Percentiles rank a stretch among this genome's conserved stretches.
Conservation (phyloP, 345 rosid species). For the Salix arbutifolia region DNA sequence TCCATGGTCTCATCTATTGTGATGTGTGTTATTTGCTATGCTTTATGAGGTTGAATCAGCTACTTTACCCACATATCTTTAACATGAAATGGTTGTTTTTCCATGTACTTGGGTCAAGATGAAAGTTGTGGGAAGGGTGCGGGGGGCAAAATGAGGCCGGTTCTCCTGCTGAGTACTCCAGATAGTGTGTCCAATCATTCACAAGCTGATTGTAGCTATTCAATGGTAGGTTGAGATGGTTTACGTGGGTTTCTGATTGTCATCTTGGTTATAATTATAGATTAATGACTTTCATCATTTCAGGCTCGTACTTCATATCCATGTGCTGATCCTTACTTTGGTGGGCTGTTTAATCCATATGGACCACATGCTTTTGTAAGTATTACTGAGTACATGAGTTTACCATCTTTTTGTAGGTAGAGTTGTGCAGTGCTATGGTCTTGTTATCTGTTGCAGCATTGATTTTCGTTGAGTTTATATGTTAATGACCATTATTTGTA, state of each 20-base stretch:
- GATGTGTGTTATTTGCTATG: neutral
- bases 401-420: neutral
- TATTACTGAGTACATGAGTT: neutral
- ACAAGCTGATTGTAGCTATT: conserved; percentile 21
- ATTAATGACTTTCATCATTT: conserved; percentile 8
- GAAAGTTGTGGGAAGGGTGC: conserved; percentile 27
- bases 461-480: neutral
- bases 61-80: neutral
- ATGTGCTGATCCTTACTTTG: conserved; percentile 30
- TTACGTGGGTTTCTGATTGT: neutral
- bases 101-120: conserved; percentile 26
- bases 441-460: neutral
- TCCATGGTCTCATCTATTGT: neutral
- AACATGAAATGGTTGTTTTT: neutral
- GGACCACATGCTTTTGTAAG: conserved; percentile 48
- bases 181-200: conserved; percentile 22
- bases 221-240: conserved; percentile 24
- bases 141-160: conserved; percentile 36
- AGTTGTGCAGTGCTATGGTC: neutral
- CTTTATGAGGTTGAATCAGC: neutral
- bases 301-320: conserved; percentile 32
- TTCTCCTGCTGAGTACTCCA: conserved; percentile 25
- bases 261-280: neutral
- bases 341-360: conserved; percentile 36
- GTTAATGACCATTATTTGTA: neutral